Percentiles rank a stretch among this genome's conserved stretches.
Evolutionary conservation across 805 yeast species (phyloP).

Genomic region (Starmerella kuoi): DNA sequence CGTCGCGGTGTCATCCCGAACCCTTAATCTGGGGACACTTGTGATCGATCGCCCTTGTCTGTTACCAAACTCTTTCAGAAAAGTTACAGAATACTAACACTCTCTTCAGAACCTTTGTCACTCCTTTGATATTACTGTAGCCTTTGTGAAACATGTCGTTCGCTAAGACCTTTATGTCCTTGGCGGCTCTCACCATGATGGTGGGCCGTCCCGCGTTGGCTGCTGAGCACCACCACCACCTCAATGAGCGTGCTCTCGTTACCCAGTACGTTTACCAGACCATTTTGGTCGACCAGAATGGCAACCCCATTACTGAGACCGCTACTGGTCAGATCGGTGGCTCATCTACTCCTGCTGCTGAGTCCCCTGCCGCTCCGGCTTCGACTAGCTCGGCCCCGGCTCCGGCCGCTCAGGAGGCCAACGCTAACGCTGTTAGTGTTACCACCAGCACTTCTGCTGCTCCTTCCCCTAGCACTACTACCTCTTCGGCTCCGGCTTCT

Average conservation of each 20-base stretch:
- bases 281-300: constrained; percentile 32
- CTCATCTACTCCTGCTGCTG: constrained; percentile 1
- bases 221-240: constrained; percentile 40
- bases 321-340: constrained; percentile 29
- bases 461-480: constrained; percentile 20
- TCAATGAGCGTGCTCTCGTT: constrained; percentile 39
- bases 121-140: constrained; percentile 17
- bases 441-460: constrained; percentile 18
- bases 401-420: constrained; percentile 14
- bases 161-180: constrained; percentile 6
- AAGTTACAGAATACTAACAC: constrained; percentile 16
- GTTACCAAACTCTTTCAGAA: too few species aligned
- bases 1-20: too few species aligned
- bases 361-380: background rate
- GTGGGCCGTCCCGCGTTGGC: constrained; percentile 32
- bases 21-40: too few species aligned
- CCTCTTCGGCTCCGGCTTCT: constrained; percentile 2
- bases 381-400: background rate
- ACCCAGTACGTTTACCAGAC: constrained; percentile 39
- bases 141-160: constrained; percentile 14
- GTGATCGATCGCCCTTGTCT: too few species aligned
- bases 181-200: constrained; percentile 19
- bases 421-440: constrained; percentile 29
- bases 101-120: constrained; percentile 19
- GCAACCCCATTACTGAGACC: constrained; percentile 28